Evolutionary conservation across 805 yeast genomes (phyloP).

Genomic region (Yamadazyma scolyti): DNA sequence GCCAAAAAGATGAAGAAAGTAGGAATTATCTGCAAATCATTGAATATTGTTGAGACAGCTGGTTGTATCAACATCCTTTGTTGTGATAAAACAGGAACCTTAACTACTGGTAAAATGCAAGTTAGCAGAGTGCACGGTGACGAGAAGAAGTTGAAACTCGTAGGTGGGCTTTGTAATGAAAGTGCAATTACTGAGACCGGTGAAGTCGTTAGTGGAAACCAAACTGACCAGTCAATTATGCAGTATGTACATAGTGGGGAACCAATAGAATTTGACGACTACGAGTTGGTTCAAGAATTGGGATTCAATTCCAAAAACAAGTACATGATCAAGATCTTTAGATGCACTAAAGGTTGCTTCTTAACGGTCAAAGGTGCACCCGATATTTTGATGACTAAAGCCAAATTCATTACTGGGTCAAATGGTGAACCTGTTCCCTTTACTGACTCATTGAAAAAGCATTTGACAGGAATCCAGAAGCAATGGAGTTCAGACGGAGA

Average conservation of each 20-base stretch:
- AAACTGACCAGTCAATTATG: constrained; percentile 44
- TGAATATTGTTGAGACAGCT: constrained; percentile 51
- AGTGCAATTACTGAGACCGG: constrained; percentile 17
- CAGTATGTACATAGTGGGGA: background rate
- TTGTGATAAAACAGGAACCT: constrained; percentile 43
- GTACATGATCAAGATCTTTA: constrained; percentile 35
- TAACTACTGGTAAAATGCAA: constrained; percentile 49
- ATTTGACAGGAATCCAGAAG: constrained; percentile 23
- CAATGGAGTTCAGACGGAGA: constrained; percentile 36
- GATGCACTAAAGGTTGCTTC: constrained; percentile 11
- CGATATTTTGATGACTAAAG: constrained; percentile 34
- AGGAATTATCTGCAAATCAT: constrained; percentile 43
- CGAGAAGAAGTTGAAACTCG: constrained; percentile 8
- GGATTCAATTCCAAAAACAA: constrained; percentile 46
- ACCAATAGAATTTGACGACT: constrained; percentile 2
- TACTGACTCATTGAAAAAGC: constrained; percentile 11
- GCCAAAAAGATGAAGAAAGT: constrained; percentile 43
- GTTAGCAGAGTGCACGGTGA: constrained; percentile 21
- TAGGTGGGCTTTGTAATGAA: constrained; percentile 34
- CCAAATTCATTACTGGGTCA: constrained; percentile 19
- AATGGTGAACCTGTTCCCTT: constrained; percentile 16
- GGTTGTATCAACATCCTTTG: constrained; percentile 51
- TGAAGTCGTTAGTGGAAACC: constrained; percentile 32
- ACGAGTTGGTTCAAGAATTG: constrained; percentile 19
- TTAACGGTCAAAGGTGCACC: constrained; percentile 45